Conservation (phyloP, 2,329 filamentous ascomycete species). For the Aureobasidium musti region DNA sequence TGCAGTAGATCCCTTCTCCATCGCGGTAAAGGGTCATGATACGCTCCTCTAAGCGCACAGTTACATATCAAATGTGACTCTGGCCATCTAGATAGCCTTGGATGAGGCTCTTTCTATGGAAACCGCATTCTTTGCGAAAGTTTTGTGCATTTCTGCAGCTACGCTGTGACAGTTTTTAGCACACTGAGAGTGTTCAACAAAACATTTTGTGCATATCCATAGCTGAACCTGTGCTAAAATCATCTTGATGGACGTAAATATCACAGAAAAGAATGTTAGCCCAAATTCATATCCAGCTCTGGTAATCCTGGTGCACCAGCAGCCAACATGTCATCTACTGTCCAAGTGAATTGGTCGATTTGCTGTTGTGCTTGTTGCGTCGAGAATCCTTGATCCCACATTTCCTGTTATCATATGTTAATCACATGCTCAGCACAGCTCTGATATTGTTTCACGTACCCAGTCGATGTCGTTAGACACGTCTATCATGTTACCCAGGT, state of each 20-base stretch:
- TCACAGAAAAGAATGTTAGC: not conserved
- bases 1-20: no score
- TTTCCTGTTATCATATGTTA: not conserved
- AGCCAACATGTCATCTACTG: slow-evolving; percentile 10
- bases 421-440: no score
- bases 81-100: no score
- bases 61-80: no score
- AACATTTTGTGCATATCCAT: not conserved
- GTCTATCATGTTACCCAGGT: slow-evolving; percentile 40
- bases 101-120: no score
- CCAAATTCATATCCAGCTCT: not conserved
- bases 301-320: not conserved
- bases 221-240: not conserved
- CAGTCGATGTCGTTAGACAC: slow-evolving; percentile 37
- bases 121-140: no score
- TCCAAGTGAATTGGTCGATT: slow-evolving; percentile 15
- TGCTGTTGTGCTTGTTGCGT: slow-evolving; percentile 4
- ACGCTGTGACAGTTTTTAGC: no score
- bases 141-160: no score
- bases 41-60: no score
- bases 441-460: slow-evolving; percentile 32
- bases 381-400: slow-evolving; percentile 20
- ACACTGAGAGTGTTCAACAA: no score
- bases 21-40: no score
- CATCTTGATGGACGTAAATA: not conserved